Conservation (phyloP, 495 filamentous ascomycete species). For the Talaromyces borbonicus region DNA sequence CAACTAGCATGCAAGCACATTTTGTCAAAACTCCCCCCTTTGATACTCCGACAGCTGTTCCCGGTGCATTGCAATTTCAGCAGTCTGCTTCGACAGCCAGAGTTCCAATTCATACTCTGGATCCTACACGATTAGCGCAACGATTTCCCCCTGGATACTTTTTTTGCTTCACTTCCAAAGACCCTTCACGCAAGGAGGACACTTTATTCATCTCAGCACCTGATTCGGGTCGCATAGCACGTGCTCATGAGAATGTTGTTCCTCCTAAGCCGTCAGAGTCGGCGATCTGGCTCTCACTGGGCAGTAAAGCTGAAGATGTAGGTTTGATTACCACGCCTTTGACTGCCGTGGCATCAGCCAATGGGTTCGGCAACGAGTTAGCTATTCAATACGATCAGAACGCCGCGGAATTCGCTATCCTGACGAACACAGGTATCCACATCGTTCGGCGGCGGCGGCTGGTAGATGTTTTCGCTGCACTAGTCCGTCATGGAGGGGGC, state of each 20-base stretch:
- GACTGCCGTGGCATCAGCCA: constrained; percentile 53
- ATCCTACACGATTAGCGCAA: constrained; percentile 44
- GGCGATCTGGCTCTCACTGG: constrained; percentile 62
- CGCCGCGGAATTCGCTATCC: constrained; percentile 72
- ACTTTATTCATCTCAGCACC: constrained; percentile 76
- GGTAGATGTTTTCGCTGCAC: constrained; percentile 84
- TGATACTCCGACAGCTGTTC: constrained; percentile 19
- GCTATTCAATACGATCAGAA: constrained; percentile 85
- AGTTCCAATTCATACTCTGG: constrained; percentile 34
- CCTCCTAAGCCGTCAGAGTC: constrained; percentile 52
- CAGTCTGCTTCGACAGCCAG: constrained; percentile 20
- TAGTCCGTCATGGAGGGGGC: constrained; percentile 59
- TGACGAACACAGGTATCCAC: constrained; percentile 84
- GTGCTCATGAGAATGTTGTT: constrained; percentile 42
- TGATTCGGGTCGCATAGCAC: constrained; percentile 69
- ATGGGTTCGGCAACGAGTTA: constrained; percentile 89
- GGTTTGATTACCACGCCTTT: constrained; percentile 64
- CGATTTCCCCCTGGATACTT: constrained; percentile 87
- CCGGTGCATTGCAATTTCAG: constrained; percentile 13
- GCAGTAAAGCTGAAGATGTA: constrained; percentile 61
- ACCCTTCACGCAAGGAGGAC: constrained; percentile 43
- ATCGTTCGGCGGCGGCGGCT: constrained; percentile 72
- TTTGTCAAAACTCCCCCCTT: constrained; percentile 86
- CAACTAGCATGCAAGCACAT: constrained; percentile 93
- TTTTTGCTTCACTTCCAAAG: constrained; percentile 62